phyloP scores from a whole-genome alignment of 2,329 filamentous ascomycete species.

The Sporothrix luriei region DNA sequence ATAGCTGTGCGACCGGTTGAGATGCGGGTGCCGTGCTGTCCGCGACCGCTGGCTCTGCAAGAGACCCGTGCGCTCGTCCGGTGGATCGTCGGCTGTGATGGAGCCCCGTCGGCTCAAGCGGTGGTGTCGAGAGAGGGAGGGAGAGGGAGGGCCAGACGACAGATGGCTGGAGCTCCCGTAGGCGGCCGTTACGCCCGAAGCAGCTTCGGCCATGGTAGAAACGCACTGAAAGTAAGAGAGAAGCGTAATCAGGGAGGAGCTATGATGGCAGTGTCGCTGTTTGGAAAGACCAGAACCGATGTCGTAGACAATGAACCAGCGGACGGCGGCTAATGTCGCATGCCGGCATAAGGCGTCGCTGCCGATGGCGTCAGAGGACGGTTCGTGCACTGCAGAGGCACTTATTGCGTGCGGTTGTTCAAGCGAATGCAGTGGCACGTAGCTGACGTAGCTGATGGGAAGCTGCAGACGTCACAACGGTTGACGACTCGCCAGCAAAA shows the following conservation, averaged over 20 bases:
- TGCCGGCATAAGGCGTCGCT: background rate
- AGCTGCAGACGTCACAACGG: background rate
- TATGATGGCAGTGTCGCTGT: background rate
- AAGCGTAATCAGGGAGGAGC: background rate
- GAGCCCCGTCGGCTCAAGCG: conserved; percentile 38
- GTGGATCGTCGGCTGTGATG: conserved; percentile 35
- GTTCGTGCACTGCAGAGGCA: conserved; percentile 10
- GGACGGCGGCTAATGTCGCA: conserved; percentile 12
- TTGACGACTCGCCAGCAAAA: background rate
- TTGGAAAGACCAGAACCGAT: background rate
- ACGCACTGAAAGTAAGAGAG: background rate
- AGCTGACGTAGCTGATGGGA: background rate
- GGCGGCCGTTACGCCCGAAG: background rate
- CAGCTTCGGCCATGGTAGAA: conserved; percentile 28
- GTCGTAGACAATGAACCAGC: background rate
- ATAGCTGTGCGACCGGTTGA: conserved; percentile 42
- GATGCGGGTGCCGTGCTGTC: conserved; percentile 32
- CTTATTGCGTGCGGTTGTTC: background rate
- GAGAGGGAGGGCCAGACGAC: conserved; percentile 42
- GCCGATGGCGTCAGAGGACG: conserved; percentile 17
- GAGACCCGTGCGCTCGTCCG: conserved; percentile 43
- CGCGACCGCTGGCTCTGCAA: conserved; percentile 37
- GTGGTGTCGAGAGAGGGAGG: conserved; percentile 36
- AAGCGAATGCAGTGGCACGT: background rate
- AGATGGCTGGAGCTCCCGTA: conserved; percentile 29